Base-by-base conservation (phyloP, 139 green algal species). In the Chlamydomonas eustigma region DNA sequence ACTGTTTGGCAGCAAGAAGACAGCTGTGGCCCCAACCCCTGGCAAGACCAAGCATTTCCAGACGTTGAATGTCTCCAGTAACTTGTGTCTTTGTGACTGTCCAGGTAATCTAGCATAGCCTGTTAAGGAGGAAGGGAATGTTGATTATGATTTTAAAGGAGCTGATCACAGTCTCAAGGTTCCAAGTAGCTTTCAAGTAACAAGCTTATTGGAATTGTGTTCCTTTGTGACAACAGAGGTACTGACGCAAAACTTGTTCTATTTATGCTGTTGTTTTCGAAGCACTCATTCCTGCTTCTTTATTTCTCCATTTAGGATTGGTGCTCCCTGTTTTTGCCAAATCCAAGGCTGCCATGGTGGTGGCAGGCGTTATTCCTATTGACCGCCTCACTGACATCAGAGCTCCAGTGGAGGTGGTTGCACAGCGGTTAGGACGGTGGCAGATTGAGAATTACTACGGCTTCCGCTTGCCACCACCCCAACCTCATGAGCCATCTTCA, bases 1-100 rank as follows among this genome's bases (percentile, higher is more conserved):
- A 1, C 82, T 99, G 22, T 94, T 97, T 83, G 95, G 95, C 2
- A 66, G 71, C 58, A 99, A 99, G 78, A 97, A 97, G 82, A 97
- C 95, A 1, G 90, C 90, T 0, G 96, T 99, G 22, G 91, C 92
- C 35, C 80, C 95, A 4, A 99, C 96, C 2, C 95, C 95, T 0
- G 95, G 95, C 77, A 98, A 98, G 81, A 99, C 95, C 32, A 99
- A 99, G 86, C 96, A 99, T 84, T 99, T 99, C 76, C 95, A 98
- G 87, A 99, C 95, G 32, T 88, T 99, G 1, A 88, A 92, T 38
- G 83, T 99, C 30, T 89, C 77, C 1, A 78, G 82, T 1, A 81
- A 51, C 1, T 74, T 98, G 38, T 90, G 85, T 68, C 88, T 84
- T 37, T 80, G 73, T 64, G 81, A 86, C 64, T 84, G 80, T 77